Percentiles rank a stretch among this genome's conserved stretches.
phyloP scores from a whole-genome alignment of 1,284 basidiomycete species.

The Ganoderma lucidum region DNA sequence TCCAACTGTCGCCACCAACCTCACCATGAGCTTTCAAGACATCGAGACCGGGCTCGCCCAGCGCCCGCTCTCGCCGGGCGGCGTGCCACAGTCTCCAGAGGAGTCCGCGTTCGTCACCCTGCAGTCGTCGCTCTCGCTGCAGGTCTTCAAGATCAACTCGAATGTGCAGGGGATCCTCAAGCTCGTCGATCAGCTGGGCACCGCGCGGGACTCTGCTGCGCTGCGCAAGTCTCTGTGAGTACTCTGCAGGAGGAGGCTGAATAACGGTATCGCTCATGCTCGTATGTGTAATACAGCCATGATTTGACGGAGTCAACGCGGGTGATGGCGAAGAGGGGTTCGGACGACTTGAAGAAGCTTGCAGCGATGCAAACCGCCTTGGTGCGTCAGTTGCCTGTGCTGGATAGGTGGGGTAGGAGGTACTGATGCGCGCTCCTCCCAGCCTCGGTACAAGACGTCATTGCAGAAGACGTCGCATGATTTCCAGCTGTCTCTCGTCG shows the following conservation, averaged over 20 bases:
- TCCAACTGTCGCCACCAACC: neutral
- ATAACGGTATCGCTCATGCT: conserved; percentile 3
- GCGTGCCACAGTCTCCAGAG: conserved; percentile 62
- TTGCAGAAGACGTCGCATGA: conserved; percentile 94
- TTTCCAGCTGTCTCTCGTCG: conserved; percentile 87
- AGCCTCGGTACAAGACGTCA: conserved; percentile 80
- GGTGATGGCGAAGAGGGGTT: conserved; percentile 93
- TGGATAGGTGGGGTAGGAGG: neutral
- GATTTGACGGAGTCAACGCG: conserved; percentile 95
- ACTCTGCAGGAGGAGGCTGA: neutral
- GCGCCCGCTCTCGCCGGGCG: conserved; percentile 50
- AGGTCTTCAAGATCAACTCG: conserved; percentile 98
- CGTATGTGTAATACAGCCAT: conserved; percentile 53
- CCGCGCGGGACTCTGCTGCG: conserved; percentile 75
- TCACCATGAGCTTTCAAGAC: conserved; percentile 80
- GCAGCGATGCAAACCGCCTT: conserved; percentile 71
- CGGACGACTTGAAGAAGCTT: conserved; percentile 90
- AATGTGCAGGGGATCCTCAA: conserved; percentile 97
- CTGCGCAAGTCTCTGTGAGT: conserved; percentile 84
- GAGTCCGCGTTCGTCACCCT: conserved; percentile 80
- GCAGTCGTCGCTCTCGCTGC: conserved; percentile 89
- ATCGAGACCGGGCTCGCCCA: conserved; percentile 71
- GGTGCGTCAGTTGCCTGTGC: conserved; percentile 36
- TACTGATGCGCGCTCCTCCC: conserved; percentile 6
- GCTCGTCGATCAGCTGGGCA: conserved; percentile 91